These are phyloP conservation scores for Aphanomyces astaci DNA, from an alignment of 352 stramenopile genomes.

Conservation along the genomic window DNA sequence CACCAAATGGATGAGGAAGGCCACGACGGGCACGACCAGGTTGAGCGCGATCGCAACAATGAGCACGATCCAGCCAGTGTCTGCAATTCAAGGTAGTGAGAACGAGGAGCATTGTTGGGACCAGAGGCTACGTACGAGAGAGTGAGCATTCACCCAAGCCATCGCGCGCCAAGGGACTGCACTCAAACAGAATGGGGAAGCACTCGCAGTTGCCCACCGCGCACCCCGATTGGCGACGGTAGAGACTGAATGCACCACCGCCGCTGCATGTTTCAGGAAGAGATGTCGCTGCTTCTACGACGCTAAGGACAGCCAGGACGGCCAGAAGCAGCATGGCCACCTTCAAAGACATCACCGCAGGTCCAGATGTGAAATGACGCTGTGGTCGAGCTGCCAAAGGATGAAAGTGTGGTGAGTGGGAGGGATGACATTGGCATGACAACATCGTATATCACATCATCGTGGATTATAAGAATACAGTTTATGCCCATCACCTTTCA, in stretches of 20 bases:
- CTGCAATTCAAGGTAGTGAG: neutral
- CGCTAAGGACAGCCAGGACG: neutral
- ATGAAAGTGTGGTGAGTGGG: neutral
- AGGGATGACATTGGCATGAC: neutral
- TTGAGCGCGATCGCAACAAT: conserved; percentile 9
- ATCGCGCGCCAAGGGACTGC: neutral
- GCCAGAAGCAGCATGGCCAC: neutral
- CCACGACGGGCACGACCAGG: conserved; percentile 7
- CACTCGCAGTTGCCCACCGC: conserved; percentile 20
- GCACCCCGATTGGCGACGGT: conserved; percentile 18
- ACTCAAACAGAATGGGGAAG: conserved; percentile 22
- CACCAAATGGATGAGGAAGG: conserved; percentile 7
- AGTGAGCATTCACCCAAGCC: conserved; percentile 15
- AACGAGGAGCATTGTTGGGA: neutral
- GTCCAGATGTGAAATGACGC: neutral
- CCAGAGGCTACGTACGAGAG: conserved; percentile 7
- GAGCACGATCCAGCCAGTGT: conserved; percentile 10
- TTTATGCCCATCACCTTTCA: too few relatives aligned
- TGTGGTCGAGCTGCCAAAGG: neutral
- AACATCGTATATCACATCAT: neutral
- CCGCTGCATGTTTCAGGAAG: conserved; percentile 13
- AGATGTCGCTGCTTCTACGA: conserved; percentile 1
- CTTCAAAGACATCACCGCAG: neutral
- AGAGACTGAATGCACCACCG: conserved; percentile 19
- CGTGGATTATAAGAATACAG: too few relatives aligned